These are phyloP conservation scores for Orbilia quercus DNA, from an alignment of 2,329 filamentous ascomycete species.

Conservation along the genomic window DNA sequence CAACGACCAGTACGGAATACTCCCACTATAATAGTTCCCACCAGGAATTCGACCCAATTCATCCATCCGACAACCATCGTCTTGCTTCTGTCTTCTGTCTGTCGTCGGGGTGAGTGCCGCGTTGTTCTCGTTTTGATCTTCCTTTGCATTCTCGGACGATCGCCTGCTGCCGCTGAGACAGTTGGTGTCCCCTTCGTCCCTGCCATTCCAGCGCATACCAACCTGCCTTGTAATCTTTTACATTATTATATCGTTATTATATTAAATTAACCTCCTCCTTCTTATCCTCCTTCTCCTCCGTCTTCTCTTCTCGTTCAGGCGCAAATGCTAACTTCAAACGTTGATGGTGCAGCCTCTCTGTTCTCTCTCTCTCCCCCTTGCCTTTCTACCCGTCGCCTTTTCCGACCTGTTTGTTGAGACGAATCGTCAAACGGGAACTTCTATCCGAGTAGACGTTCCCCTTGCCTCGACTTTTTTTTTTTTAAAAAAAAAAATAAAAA, in stretches of 20 bases:
- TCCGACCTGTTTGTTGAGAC: slow-evolving; percentile 12
- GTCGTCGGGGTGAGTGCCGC: background rate
- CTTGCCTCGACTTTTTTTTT: slow-evolving; percentile 29
- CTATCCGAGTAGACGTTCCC: slow-evolving; percentile 23
- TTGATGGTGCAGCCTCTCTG: slow-evolving; percentile 7
- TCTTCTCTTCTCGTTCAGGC: background rate
- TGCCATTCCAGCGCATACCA: slow-evolving; percentile 35
- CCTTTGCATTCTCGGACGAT: slow-evolving; percentile 47
- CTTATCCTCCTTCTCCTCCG: background rate
- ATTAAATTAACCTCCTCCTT: no score
- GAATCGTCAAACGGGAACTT: slow-evolving; percentile 18
- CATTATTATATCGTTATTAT: no score
- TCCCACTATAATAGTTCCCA: no score
- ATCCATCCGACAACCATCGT: no score
- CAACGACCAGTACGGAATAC: slow-evolving; percentile 25
- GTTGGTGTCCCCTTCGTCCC: slow-evolving; percentile 32
- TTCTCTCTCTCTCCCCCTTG: background rate
- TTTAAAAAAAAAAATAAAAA: no score
- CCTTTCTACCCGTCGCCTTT: background rate
- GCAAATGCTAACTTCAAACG: slow-evolving; percentile 1
- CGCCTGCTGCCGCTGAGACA: slow-evolving; percentile 40
- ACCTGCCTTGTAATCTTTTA: slow-evolving; percentile 8
- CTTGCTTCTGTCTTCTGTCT: background rate
- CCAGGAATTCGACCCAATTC: no score
- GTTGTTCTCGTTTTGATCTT: slow-evolving; percentile 24